Evolutionary conservation across 1,284 basidiomycete species (phyloP).

Genomic region (Austropuccinia psidii): DNA sequence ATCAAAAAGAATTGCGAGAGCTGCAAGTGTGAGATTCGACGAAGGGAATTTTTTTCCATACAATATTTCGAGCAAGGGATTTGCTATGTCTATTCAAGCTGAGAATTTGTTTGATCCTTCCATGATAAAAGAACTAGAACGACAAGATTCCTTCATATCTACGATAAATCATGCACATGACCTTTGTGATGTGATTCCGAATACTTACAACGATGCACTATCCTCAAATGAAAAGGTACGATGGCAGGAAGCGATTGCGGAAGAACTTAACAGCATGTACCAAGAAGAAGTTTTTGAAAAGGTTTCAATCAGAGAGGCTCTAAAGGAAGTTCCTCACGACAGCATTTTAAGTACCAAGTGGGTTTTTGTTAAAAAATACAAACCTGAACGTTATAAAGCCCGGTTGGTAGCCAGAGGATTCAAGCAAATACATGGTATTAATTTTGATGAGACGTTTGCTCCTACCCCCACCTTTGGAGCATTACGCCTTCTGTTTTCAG

Average conservation of each 20-base stretch:
- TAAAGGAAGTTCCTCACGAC: neutral
- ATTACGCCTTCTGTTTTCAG: neutral
- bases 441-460: neutral
- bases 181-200: too few species aligned
- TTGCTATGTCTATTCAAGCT: too few species aligned
- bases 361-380: neutral
- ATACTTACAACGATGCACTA: neutral
- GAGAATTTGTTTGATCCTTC: too few species aligned
- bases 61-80: too few species aligned
- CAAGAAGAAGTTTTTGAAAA: too few species aligned
- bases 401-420: neutral
- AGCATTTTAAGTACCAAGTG: neutral
- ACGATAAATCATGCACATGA: too few species aligned
- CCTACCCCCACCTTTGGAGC: slow-evolving; percentile 6
- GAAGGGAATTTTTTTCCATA: too few species aligned
- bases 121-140: too few species aligned
- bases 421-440: neutral
- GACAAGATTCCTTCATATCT: too few species aligned
- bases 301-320: too few species aligned
- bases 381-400: neutral
- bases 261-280: neutral
- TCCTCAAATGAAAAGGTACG: neutral
- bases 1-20: neutral
- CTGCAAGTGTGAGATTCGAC: neutral
- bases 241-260: neutral